Base-by-base conservation (phyloP, 2,329 filamentous ascomycete species). In the Neofusicoccum umdonicola region DNA sequence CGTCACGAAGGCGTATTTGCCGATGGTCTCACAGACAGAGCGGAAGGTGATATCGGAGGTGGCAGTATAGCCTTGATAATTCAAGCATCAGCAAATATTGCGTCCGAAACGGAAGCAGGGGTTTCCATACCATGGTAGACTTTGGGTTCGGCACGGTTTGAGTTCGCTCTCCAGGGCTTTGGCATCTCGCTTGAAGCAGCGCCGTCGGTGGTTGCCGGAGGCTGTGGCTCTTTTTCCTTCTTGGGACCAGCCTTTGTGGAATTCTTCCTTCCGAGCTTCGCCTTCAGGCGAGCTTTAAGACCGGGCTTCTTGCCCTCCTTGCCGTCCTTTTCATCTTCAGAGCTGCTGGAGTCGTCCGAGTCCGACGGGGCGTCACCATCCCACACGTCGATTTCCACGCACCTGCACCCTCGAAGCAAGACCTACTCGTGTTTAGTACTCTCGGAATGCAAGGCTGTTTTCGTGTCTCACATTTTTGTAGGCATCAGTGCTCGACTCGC, bases 311-410 rank as follows among this genome's bases (percentile, higher is more conserved):
- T 19, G 67, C 66, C 62, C 74, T 45, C 63, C 66, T 60, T 47
- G 52, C 74, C 72, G 34, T 77, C 75, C 60, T 37, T 37, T 45
- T 75, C 73, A 34, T 77, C 75, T 1, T 60, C 63, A 4, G 45
- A 56, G n/a, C 45, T 47, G n/a, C 58, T 62, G 3, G 75, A 78
- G 62, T 77, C 56, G 5, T 60, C 78, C 2, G 77, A 78, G 64
- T 72, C 74, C 39, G 76, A 79, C 8, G 79, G 78, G 19, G 76
- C 72, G 48, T 85, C 82, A 12, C 92, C 91, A 76, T 97, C 91
- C 91, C 93, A 97, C 3, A 97, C 92, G 73, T 97, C 94, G 63
- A 97, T 95, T 76, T 97, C 93, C 52, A 97, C 92, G 72, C 93
- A 97, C 67, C 93, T 88, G 72, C 93, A 96, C 54, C 91, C 91